Evolutionary conservation across 2,329 filamentous ascomycete species (phyloP), one percentile per base, ranked within the genome.

Genomic region (Aschersonia sp.): DNA sequence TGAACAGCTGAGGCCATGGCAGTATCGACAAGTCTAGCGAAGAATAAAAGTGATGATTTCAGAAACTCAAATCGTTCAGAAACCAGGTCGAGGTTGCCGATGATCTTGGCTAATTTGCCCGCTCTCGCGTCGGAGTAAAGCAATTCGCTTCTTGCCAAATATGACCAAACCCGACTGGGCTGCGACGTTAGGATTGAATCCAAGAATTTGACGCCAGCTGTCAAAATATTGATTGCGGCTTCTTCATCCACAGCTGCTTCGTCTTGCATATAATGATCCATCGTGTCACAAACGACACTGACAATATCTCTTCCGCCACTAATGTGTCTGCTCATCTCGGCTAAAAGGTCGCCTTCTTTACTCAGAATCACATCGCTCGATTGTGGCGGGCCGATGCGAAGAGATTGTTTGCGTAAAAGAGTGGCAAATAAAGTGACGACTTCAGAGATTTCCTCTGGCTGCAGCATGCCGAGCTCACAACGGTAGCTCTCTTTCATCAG

Each of bases 151-250:
- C 87, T 80, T 3, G 83, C 80, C 56, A 98, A 75, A 61, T 91
- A 86, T 3, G 91, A 89, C 89, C 92, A 97, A 5, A 95, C 81
- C 51, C 89, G 76, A 49, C 84, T 85, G 0, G 92, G 91, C 46
- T 84, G 78, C n/a, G 76, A 84, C 56, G 75, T 72, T 30, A 92
- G 65, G 20, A 94, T 68, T 3, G 83, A 79, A 54, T 84, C 77
- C 40, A 94, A 69, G 57, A 97, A 96, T 47, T 88, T 82, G 29
- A 89, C 66, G 60, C 88, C 94, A 30, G 85, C 79, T 9, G 71
- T 69, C 48, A 82, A 62, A 45, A 89, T 74, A 2, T 82, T 72
- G 31, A 94, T 72, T 38, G 80, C 77, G 42, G 82, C 66, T 9
- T 79, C 77, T 41, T 81, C 79, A n/a, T 77, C 73, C 40, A 74